Evolutionary conservation across 257 asterid species (phyloP).

Genomic region (Solanum clarkiae): DNA sequence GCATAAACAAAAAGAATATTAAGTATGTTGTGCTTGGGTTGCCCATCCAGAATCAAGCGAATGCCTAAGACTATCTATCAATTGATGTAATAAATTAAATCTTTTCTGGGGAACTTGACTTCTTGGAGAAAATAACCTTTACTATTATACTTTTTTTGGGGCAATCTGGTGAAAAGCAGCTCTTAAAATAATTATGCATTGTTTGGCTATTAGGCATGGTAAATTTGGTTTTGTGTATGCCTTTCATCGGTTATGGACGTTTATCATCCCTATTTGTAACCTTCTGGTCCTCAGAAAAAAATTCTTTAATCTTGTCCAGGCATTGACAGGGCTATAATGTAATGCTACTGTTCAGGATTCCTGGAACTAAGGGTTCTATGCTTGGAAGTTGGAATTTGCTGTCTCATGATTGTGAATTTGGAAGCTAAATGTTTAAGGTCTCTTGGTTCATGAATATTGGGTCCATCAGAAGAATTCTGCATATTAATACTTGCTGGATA

Average conservation of each 20-base stretch:
- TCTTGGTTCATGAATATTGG: neutral
- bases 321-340: neutral
- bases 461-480: neutral
- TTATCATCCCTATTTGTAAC: neutral
- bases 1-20: neutral
- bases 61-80: neutral
- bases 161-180: neutral
- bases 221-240: neutral
- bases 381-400: neutral
- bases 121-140: neutral
- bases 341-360: neutral
- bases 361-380: neutral
- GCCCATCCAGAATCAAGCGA: neutral
- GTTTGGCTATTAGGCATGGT: neutral
- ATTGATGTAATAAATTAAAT: neutral
- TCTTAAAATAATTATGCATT: neutral
- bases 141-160: neutral
- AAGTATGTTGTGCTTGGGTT: neutral
- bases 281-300: neutral
- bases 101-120: neutral
- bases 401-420: neutral
- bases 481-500: neutral
- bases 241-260: neutral
- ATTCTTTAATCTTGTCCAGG: neutral
- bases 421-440: neutral